Percentiles rank a stretch among this genome's conserved stretches.
These are phyloP conservation scores for Fusarium miscanthi DNA, from an alignment of 2,329 filamentous ascomycete species.

Conservation along the genomic window DNA sequence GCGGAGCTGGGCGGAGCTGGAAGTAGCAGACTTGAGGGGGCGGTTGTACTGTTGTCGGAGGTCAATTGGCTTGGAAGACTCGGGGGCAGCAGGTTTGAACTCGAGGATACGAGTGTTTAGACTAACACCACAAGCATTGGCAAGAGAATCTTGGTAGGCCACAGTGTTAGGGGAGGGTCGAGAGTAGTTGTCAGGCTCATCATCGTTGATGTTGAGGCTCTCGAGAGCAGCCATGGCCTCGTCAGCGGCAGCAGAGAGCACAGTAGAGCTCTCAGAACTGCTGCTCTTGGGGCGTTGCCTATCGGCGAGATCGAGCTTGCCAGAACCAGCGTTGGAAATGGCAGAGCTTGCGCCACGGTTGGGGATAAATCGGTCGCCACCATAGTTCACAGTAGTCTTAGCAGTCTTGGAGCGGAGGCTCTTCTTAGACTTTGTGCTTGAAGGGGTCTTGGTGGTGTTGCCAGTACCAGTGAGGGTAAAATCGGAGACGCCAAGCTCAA, in stretches of 20 bases:
- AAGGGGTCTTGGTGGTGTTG: slow-evolving; percentile 67
- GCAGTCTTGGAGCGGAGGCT: slow-evolving; percentile 65
- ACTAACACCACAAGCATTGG: slow-evolving; percentile 90
- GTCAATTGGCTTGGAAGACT: slow-evolving; percentile 98
- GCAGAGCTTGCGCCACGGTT: slow-evolving; percentile 92
- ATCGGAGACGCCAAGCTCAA: slow-evolving; percentile 93
- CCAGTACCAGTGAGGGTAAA: slow-evolving; percentile 91
- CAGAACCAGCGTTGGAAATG: slow-evolving; percentile 81
- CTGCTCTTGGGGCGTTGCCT: slow-evolving; percentile 79
- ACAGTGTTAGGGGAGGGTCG: slow-evolving; percentile 88
- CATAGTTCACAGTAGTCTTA: slow-evolving; percentile 85
- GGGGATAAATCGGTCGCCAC: slow-evolving; percentile 94
- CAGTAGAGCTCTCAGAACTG: slow-evolving; percentile 75
- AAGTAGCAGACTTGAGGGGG: slow-evolving; percentile 81
- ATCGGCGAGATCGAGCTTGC: slow-evolving; percentile 81
- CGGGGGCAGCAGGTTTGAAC: slow-evolving; percentile 97
- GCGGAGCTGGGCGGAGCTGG: slow-evolving; percentile 84
- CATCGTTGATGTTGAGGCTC: slow-evolving; percentile 77
- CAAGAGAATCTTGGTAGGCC: slow-evolving; percentile 92
- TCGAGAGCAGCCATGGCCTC: slow-evolving; percentile 84
- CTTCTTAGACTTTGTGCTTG: slow-evolving; percentile 68
- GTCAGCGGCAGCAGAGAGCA: slow-evolving; percentile 82
- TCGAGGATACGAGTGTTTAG: slow-evolving; percentile 95
- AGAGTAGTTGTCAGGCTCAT: slow-evolving; percentile 74
- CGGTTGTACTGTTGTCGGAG: slow-evolving; percentile 98